Evolutionary conservation across 2,329 filamentous ascomycete genomes (phyloP).

Genomic region (Pyrenophora graminea): DNA sequence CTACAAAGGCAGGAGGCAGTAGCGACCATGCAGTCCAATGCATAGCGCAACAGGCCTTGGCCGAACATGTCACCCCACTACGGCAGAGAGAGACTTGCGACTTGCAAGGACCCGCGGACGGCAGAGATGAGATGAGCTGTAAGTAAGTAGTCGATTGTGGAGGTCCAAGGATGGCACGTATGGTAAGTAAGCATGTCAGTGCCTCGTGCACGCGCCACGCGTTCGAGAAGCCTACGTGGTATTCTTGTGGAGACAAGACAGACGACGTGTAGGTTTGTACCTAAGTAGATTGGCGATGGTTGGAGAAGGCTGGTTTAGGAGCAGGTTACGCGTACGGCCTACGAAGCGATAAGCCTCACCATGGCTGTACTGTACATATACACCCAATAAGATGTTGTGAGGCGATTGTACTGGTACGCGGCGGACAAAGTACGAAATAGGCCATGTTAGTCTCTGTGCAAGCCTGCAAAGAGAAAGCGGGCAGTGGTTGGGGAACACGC

Average conservation of each 20-base stretch:
- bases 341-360: no score
- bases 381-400: no score
- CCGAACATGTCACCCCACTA: no score
- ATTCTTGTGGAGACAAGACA: no score
- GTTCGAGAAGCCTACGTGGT: slow-evolving; percentile 2
- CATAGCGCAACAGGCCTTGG: neutral
- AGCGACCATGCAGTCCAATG: slow-evolving; percentile 7
- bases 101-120: neutral
- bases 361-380: no score
- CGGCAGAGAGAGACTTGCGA: neutral
- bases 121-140: neutral
- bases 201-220: slow-evolving; percentile 10
- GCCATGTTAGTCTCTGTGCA: neutral
- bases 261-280: no score
- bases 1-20: neutral
- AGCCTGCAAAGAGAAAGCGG: neutral
- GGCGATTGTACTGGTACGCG: neutral
- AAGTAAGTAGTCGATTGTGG: neutral
- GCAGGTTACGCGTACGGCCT: no score
- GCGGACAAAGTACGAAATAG: neutral
- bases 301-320: no score
- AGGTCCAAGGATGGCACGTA: neutral
- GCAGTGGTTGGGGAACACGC: neutral
- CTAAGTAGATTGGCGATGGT: no score
- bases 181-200: neutral